Conservation (phyloP, 768 basidiomycete genomes). For the Auriscalpium microsporum region DNA sequence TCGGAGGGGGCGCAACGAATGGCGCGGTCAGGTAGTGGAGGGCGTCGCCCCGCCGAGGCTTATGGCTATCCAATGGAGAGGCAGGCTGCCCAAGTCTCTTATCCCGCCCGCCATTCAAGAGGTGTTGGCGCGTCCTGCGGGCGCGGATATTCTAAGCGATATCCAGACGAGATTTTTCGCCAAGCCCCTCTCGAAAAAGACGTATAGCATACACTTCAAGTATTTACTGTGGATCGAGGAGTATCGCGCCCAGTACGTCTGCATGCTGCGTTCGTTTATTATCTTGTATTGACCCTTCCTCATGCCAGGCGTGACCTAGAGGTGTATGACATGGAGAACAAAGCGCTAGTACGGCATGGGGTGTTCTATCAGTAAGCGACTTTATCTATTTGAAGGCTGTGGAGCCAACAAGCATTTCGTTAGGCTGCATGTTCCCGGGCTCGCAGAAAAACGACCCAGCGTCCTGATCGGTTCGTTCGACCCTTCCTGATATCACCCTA, state of each 20-base stretch:
- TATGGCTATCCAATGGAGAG: conserved; percentile 35
- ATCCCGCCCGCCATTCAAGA: conserved; percentile 11
- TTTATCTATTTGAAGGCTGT: background rate
- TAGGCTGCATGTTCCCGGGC: conserved; percentile 11
- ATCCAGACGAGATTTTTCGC: conserved; percentile 31
- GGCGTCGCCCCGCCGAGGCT: conserved; percentile 33
- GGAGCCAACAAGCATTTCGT: background rate
- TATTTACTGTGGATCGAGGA: conserved; percentile 43
- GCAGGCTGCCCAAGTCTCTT: conserved; percentile 23
- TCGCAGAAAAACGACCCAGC: conserved; percentile 15
- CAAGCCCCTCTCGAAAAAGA: conserved; percentile 23
- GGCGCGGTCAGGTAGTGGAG: conserved; percentile 17
- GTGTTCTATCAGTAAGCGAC: conserved; percentile 5
- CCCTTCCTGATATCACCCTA: too few species aligned
- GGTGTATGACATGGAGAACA: conserved; percentile 14
- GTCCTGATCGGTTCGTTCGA: background rate
- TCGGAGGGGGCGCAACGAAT: conserved; percentile 3
- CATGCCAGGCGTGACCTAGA: conserved; percentile 27
- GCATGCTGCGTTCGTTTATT: background rate
- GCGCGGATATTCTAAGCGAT: conserved; percentile 5
- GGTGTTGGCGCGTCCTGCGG: conserved; percentile 1
- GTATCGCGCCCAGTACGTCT: conserved; percentile 34
- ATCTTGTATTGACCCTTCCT: background rate
- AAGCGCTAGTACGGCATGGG: conserved; percentile 1
- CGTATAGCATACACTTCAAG: conserved; percentile 39